A percentile compares a stretch with the other conserved stretches of the same genome.
Conservation (phyloP, 805 yeast genomes). For the Wickerhamiella vanderwaltii region DNA sequence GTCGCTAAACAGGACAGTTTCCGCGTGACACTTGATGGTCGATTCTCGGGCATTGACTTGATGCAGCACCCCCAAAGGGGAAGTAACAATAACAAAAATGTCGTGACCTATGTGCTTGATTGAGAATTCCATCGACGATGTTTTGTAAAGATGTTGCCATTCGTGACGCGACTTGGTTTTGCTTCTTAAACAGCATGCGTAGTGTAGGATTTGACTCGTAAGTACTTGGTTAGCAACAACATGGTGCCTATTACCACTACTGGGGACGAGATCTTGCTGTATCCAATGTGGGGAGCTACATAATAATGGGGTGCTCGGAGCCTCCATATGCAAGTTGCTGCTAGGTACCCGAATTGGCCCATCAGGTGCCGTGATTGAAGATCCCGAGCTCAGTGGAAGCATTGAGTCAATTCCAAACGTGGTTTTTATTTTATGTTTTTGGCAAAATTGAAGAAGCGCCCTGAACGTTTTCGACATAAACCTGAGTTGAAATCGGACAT, state of each 20-base stretch:
- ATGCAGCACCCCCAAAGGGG: background rate
- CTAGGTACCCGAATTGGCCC: slow-evolving; percentile 5
- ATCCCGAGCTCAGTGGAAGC: background rate
- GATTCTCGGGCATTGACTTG: background rate
- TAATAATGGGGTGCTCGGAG: background rate
- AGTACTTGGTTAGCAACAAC: background rate
- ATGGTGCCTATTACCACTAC: background rate
- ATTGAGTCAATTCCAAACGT: no score
- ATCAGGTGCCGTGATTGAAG: background rate
- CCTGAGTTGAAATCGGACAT: background rate
- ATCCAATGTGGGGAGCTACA: background rate
- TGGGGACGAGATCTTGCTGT: background rate
- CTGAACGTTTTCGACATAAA: background rate
- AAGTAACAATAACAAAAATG: background rate
- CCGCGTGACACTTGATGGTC: background rate
- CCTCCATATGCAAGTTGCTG: slow-evolving; percentile 2
- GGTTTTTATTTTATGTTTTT: background rate
- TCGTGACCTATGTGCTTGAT: background rate
- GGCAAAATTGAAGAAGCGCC: background rate
- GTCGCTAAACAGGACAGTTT: background rate
- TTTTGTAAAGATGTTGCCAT: background rate
- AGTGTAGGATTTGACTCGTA: background rate
- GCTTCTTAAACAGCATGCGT: background rate
- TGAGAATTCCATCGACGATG: background rate
- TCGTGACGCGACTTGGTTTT: background rate